Percentiles rank a stretch among this genome's conserved stretches.
Evolutionary conservation across 495 filamentous ascomycete species (phyloP).

Genomic region (Neurospora intermedia): DNA sequence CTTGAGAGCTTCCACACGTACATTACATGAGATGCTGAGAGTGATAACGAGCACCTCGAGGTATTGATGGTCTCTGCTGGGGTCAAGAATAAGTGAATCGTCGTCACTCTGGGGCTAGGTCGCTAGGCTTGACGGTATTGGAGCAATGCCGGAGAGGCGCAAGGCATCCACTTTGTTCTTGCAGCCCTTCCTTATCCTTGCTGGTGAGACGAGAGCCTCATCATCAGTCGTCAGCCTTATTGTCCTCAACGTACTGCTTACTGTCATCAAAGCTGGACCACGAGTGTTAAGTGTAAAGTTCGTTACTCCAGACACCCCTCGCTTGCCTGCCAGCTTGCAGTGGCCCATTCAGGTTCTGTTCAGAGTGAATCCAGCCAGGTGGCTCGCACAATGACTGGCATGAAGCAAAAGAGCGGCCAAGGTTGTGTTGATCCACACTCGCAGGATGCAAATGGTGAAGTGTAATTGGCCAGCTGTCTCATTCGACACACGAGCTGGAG

Average conservation of each 20-base stretch:
- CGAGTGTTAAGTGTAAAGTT: neutral
- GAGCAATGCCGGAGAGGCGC: neutral
- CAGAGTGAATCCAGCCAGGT: neutral
- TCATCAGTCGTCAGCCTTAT: neutral
- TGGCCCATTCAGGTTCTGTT: neutral
- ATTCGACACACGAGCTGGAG: neutral
- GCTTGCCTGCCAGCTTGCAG: neutral
- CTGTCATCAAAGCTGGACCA: neutral
- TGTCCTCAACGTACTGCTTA: neutral
- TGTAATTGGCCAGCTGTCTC: neutral
- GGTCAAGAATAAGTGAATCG: neutral
- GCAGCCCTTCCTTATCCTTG: neutral
- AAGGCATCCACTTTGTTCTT: neutral
- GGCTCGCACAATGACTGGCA: neutral
- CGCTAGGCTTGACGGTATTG: neutral
- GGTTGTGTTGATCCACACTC: neutral
- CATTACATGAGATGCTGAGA: neutral
- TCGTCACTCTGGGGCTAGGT: neutral
- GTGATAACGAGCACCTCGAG: neutral
- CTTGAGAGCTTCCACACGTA: neutral
- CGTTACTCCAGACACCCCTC: neutral
- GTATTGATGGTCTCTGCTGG: neutral
- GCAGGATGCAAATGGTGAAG: neutral
- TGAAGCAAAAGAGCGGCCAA: neutral
- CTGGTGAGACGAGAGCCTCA: neutral